These are phyloP conservation scores for Cercospora sp. DNA, from an alignment of 2,329 filamentous ascomycete species.

Conservation along the genomic window DNA sequence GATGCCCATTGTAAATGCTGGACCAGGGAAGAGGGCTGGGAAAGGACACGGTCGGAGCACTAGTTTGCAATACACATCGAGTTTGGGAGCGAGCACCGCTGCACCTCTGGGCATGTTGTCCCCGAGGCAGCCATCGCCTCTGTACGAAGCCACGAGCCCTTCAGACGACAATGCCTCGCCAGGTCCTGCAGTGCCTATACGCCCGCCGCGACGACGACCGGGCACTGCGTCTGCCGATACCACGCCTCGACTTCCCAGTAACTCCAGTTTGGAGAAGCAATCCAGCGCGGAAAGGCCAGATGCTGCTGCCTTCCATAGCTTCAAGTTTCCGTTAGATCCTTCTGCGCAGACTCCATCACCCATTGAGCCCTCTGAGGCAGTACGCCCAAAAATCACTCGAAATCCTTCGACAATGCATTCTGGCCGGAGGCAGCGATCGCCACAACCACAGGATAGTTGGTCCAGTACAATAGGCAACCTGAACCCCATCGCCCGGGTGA, in stretches of 20 bases:
- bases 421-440: constrained; percentile 36
- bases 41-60: constrained; percentile 74
- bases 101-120: constrained; percentile 19
- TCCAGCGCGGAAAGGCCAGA: constrained; percentile 18
- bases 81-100: constrained; percentile 20
- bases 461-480: constrained; percentile 51
- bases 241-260: constrained; percentile 34
- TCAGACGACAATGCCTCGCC: constrained; percentile 20
- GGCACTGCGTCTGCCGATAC: constrained; percentile 35
- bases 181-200: constrained; percentile 22
- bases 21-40: constrained; percentile 46
- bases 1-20: constrained; percentile 17
- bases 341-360: constrained; percentile 31
- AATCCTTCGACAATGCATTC: constrained; percentile 39
- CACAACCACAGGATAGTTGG: constrained; percentile 39
- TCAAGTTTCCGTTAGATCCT: constrained; percentile 35
- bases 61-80: constrained; percentile 73
- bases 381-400: constrained; percentile 31
- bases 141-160: constrained; percentile 44
- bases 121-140: constrained; percentile 44
- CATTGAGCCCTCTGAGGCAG: constrained; percentile 7
- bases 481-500: constrained; percentile 64
- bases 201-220: constrained; percentile 31
- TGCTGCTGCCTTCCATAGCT: constrained; percentile 25
- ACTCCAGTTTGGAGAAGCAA: constrained; percentile 22